Evolutionary conservation across 2,329 filamentous ascomycete species (phyloP).

Genomic region (Sphaerulina musiva): DNA sequence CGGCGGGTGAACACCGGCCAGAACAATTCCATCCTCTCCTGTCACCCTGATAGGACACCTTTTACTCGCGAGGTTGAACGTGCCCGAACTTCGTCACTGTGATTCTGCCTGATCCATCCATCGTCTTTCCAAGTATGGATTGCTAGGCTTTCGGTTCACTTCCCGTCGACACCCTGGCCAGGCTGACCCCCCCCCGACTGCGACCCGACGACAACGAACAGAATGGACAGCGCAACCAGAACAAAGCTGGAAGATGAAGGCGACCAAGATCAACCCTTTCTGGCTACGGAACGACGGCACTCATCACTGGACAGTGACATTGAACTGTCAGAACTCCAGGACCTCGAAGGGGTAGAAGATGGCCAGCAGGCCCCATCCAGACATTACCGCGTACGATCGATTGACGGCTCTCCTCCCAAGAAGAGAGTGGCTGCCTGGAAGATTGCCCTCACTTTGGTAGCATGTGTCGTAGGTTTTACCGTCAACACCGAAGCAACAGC

Average conservation of each 20-base stretch:
- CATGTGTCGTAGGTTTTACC: conserved; percentile 29
- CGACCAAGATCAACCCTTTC: conserved; percentile 21
- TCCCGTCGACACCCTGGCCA: background rate
- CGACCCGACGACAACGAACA: conserved; percentile 14
- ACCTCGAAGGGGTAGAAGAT: conserved; percentile 2
- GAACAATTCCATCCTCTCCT: background rate
- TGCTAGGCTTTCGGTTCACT: background rate
- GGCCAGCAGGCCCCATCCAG: conserved; percentile 19
- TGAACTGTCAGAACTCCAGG: conserved; percentile 13
- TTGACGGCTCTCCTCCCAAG: conserved; percentile 8
- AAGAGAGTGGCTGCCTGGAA: conserved; percentile 17
- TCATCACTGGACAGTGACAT: conserved; percentile 20
- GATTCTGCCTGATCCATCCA: background rate
- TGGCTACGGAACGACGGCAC: conserved; percentile 17
- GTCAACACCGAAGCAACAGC: conserved; percentile 32
- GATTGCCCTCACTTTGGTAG: conserved; percentile 23
- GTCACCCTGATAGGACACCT: background rate
- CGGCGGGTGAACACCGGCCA: background rate
- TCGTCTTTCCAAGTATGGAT: background rate
- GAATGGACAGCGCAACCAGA: conserved; percentile 17
- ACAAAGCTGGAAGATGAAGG: conserved; percentile 12
- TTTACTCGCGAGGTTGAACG: background rate
- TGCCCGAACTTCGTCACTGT: background rate
- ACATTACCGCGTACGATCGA: conserved; percentile 15
- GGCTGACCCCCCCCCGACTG: background rate